Percentiles rank a stretch among this genome's conserved stretches.
Conservation (phyloP, 345 rosid species). For the Arabidopsis thaliana region TAIR10.1 NC_003075.7:13042501-13043000, state of each 20-base stretch:
- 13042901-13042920: constrained; percentile 58
- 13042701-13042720: not conserved
- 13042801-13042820: constrained; percentile 55
- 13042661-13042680: not conserved
- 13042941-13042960: constrained; percentile 69
- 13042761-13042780: constrained; percentile 46
- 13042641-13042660: constrained; percentile 2
- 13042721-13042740: constrained; percentile 42
- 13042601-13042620: not conserved
- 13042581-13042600: too few species aligned
- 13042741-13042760: constrained; percentile 54
- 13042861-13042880: constrained; percentile 38
- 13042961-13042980: constrained; percentile 67
- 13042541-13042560: too few species aligned
- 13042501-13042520: too few species aligned
- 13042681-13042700: not conserved
- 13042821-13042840: constrained; percentile 42
- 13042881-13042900: constrained; percentile 32
- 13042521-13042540: too few species aligned
- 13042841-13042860: constrained; percentile 38
- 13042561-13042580: too few species aligned
- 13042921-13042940: constrained; percentile 74
- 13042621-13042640: constrained; percentile 8
- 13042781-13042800: constrained; percentile 50
- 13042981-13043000: constrained; percentile 31